A percentile compares a stretch with the other conserved stretches of the same genome.
These are phyloP conservation scores for Mortierella sp. DNA, from an alignment of 371 early-diverging fungal species.

Conservation along the genomic window DNA sequence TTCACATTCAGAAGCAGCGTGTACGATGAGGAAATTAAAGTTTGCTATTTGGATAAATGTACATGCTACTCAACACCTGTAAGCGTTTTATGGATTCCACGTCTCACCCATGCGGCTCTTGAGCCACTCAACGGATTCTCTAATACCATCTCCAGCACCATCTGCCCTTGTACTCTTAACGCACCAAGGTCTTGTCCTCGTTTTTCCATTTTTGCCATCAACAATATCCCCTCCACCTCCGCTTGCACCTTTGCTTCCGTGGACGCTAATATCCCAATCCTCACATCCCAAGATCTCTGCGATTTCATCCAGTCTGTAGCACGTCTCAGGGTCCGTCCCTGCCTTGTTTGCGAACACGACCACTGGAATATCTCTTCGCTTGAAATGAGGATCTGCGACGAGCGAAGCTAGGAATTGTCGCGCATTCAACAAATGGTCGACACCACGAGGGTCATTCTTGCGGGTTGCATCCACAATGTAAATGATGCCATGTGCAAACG, in stretches of 20 bases:
- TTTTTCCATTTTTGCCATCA: background rate
- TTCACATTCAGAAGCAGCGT: no score
- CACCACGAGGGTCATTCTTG: conserved; percentile 52
- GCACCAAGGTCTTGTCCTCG: conserved; percentile 41
- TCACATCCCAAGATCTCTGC: conserved; percentile 55
- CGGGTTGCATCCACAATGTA: conserved; percentile 56
- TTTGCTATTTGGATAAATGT: no score
- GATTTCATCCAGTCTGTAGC: conserved; percentile 52
- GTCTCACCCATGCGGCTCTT: conserved; percentile 54
- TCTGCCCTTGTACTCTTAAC: conserved; percentile 54
- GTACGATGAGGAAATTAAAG: no score
- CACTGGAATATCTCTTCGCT: conserved; percentile 42
- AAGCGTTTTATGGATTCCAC: conserved; percentile 20
- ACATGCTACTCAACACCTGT: no score
- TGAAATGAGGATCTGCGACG: conserved; percentile 38
- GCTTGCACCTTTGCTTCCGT: background rate
- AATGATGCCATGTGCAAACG: conserved; percentile 48
- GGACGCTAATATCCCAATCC: conserved; percentile 37
- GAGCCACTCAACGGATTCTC: conserved; percentile 55
- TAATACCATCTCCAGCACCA: conserved; percentile 48
- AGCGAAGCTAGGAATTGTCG: conserved; percentile 46
- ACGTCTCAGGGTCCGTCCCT: conserved; percentile 41
- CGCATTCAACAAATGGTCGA: conserved; percentile 48
- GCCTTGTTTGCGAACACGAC: conserved; percentile 58
- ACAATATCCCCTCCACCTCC: background rate